Base-by-base conservation (phyloP, 495 filamentous ascomycete species). In the Aspergillus baeticus region DNA sequence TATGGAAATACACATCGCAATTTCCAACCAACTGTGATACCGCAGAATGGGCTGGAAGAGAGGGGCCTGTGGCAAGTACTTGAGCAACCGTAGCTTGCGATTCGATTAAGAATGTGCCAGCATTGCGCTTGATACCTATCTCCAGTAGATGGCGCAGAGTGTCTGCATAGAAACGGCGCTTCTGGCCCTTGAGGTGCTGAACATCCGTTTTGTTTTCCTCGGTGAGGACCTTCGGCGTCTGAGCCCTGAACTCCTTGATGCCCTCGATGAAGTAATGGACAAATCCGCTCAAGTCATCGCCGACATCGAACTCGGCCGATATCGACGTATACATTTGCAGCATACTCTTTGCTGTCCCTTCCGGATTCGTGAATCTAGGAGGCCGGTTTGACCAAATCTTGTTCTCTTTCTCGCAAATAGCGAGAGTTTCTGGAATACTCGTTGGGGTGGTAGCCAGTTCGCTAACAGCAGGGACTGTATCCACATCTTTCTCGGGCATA, bases 81-180 rank as follows among this genome's bases (percentile, higher is more conserved):
- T 81, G 77, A 11, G 87, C 76, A 11, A 89, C 74, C 5, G 87
- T 85, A 31, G 79, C 76, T 70, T 99, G 95, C 37, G 83, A 82
- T 31, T 80, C 79, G 8, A 97, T 78, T 41, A 84, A 66, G 58
- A 85, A 83, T 26, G 77, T 81, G 55, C 87, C 82, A 18, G 93
- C 76, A 65, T 91, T 96, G 13, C 84, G 83, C 61, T 87, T 87
- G 54, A 98, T 82, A 17, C 95, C 95, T 91, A 98, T 96, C 21
- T 87, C 81, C 20, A 90, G 84, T 2, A 97, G 70, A 6, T 80
- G 81, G 63, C 88, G 90, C 52, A 99, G 73, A 0, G 88, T 90
- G 59, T 98, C 93, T 0, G 89, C 86, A 59, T 93, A 94, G 13
- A 96, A 83, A 60, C 88, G 91, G n/a, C 90, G 85, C 71, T 99